phyloP scores from a whole-genome alignment of 2,329 filamentous ascomycete genomes.

The Botrytis pseudocinerea region DNA sequence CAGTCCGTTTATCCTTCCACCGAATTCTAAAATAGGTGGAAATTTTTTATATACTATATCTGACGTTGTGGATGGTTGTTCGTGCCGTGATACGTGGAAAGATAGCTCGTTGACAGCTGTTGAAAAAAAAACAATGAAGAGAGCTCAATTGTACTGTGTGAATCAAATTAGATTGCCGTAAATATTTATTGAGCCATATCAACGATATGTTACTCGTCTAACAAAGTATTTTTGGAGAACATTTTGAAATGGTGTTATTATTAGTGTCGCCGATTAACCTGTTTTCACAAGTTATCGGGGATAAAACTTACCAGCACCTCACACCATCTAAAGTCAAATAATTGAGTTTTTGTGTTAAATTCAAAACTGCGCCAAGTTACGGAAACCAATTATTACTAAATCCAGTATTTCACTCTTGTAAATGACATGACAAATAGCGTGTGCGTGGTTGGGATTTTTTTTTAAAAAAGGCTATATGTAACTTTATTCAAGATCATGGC shows the following conservation, averaged over 20 bases:
- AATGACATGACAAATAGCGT: not conserved
- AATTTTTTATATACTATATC: not conserved
- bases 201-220: not conserved
- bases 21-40: not conserved
- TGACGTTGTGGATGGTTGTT: not conserved
- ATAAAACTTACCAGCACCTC: too few relatives aligned
- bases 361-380: too few relatives aligned
- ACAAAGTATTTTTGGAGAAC: not conserved
- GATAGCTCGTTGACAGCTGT: not conserved
- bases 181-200: not conserved
- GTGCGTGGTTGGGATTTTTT: not conserved
- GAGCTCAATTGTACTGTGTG: not conserved
- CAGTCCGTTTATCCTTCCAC: accelerated
- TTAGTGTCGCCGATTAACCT: too few relatives aligned
- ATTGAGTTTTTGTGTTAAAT: too few relatives aligned
- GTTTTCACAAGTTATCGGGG: too few relatives aligned
- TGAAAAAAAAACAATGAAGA: not conserved
- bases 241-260: not conserved
- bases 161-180: not conserved
- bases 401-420: too few relatives aligned
- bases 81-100: not conserved
- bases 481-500: not conserved
- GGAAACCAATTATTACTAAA: too few relatives aligned
- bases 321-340: too few relatives aligned
- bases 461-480: not conserved